Evolutionary conservation across 495 filamentous ascomycete genomes (phyloP).

Genomic region (Achaetomiella virescens): DNA sequence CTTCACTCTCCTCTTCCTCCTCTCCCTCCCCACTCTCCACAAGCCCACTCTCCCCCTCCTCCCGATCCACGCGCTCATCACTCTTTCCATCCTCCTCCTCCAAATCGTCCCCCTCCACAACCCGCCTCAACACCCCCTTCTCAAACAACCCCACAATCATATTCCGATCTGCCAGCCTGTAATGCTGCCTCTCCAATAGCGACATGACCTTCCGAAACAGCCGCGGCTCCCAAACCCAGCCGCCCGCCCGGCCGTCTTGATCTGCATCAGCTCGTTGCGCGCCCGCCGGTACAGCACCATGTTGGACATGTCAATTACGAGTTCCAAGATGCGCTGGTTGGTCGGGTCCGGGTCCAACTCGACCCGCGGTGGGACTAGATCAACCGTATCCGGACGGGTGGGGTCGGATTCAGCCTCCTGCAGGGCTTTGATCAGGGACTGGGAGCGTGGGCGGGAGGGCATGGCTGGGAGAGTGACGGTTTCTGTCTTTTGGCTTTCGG

Average conservation of each 20-base stretch:
- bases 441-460: constrained; percentile 29
- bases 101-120: constrained; percentile 56
- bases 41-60: constrained; percentile 19
- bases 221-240: constrained; percentile 65
- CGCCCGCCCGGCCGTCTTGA: constrained; percentile 45
- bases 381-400: constrained; percentile 8
- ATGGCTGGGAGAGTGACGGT: constrained; percentile 26
- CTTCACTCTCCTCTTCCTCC: constrained; percentile 7
- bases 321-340: constrained; percentile 67
- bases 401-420: constrained; percentile 31
- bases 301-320: constrained; percentile 82
- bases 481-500: constrained; percentile 40
- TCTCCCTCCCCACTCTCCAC: constrained; percentile 16
- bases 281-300: constrained; percentile 78
- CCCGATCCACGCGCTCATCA: background rate
- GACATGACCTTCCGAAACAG: constrained; percentile 80
- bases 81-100: constrained; percentile 2
- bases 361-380: constrained; percentile 21
- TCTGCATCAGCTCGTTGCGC: constrained; percentile 61
- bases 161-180: constrained; percentile 72
- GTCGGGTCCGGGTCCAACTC: constrained; percentile 56
- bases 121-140: constrained; percentile 72
- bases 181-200: constrained; percentile 86
- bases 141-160: constrained; percentile 93
- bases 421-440: constrained; percentile 28